Conservation (phyloP, 305 asterid species). For the Fraxinus nigra region DNA sequence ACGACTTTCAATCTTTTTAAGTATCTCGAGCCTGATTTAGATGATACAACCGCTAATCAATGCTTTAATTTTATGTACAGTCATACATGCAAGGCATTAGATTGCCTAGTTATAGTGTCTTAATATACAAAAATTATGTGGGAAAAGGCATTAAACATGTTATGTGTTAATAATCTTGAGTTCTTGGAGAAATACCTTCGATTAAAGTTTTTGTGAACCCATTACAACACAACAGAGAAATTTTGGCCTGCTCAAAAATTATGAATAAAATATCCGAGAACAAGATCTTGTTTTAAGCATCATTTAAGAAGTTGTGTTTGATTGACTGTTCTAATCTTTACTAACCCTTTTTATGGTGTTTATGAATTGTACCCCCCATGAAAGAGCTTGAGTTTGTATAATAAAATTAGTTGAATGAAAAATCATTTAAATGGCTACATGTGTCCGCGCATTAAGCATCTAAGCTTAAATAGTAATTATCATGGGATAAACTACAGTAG, state of each 20-base stretch:
- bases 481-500: not conserved
- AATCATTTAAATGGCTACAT: not conserved
- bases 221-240: not conserved
- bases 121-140: not conserved
- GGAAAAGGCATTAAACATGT: not conserved
- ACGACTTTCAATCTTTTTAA: not conserved
- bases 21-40: not conserved
- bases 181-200: not conserved
- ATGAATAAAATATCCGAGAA: not conserved
- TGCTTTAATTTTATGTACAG: not conserved
- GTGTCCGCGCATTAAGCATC: not conserved
- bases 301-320: not conserved
- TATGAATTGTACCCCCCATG: not conserved
- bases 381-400: not conserved
- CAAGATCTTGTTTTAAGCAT: not conserved
- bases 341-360: not conserved
- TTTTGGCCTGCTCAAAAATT: not conserved
- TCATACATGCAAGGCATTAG: not conserved
- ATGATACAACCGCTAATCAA: not conserved
- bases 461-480: not conserved
- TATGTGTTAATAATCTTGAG: not conserved
- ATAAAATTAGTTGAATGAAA: not conserved
- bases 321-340: not conserved
- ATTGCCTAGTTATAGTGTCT: not conserved
- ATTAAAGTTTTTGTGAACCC: not conserved